Conservation (phyloP, 768 basidiomycete species). For the Chiua virens region DNA sequence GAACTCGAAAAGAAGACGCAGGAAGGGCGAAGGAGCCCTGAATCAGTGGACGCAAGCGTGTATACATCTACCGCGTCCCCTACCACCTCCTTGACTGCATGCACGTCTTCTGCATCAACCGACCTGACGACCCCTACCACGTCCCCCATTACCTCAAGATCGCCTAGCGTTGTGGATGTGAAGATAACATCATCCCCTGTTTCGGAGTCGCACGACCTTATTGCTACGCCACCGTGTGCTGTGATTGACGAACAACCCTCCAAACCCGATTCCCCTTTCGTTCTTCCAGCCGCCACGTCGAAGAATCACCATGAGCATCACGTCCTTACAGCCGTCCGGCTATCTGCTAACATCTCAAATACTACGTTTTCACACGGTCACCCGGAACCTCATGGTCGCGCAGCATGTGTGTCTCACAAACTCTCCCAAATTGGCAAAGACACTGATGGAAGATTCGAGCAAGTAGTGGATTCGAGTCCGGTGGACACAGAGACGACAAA, state of each 20-base stretch:
- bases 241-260: neutral
- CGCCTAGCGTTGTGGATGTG: slow-evolving; percentile 19
- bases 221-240: neutral
- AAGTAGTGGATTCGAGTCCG: slow-evolving; percentile 3
- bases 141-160: slow-evolving; percentile 20
- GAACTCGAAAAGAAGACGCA: slow-evolving; percentile 9
- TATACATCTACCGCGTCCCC: slow-evolving; percentile 23
- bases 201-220: neutral
- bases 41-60: slow-evolving; percentile 24
- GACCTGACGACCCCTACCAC: slow-evolving; percentile 18
- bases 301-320: slow-evolving; percentile 22
- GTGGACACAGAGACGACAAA: slow-evolving; percentile 8
- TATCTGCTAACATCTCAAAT: slow-evolving; percentile 19
- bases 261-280: neutral
- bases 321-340: slow-evolving; percentile 24
- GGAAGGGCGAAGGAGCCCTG: slow-evolving; percentile 24
- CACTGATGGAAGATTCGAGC: neutral
- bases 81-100: slow-evolving; percentile 22
- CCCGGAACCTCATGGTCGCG: neutral
- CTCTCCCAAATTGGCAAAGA: slow-evolving; percentile 10
- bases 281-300: neutral
- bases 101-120: slow-evolving; percentile 19
- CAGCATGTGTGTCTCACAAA: neutral
- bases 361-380: slow-evolving; percentile 6
- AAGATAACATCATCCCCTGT: slow-evolving; percentile 6